phyloP scores from a whole-genome alignment of 441 rosid genomes.

The Populus hybrid region DNA sequence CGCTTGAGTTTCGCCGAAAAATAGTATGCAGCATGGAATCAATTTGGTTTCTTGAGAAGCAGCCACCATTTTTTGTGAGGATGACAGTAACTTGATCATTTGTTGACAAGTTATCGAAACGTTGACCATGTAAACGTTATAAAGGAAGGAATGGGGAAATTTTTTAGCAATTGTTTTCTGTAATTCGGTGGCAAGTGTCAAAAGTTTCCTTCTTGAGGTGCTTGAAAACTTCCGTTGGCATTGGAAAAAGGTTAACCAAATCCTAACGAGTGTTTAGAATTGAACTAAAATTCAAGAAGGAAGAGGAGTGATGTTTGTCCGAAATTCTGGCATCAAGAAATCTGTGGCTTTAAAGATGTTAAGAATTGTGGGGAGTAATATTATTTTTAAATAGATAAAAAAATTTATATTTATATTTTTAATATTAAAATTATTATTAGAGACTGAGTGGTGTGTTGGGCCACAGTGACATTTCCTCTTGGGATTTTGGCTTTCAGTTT shows the following conservation, averaged over 20 bases:
- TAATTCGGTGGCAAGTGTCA: not conserved
- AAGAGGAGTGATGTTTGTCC: too few species aligned
- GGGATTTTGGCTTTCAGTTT: too few species aligned
- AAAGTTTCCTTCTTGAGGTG: not conserved
- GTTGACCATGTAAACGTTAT: not conserved
- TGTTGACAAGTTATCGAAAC: not conserved
- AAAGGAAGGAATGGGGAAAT: not conserved
- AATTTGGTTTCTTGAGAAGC: conserved; percentile 6
- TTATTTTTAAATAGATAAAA: too few species aligned
- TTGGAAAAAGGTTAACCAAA: not conserved
- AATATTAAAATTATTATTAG: too few species aligned
- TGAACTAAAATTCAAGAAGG: too few species aligned
- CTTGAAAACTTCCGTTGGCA: not conserved
- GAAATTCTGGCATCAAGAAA: too few species aligned
- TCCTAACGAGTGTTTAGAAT: not conserved
- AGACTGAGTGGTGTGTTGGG: too few species aligned
- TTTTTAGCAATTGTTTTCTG: not conserved
- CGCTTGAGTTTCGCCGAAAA: conserved; percentile 43
- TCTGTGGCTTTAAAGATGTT: too few species aligned
- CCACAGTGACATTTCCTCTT: too few species aligned
- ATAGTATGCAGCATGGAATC: conserved; percentile 12
- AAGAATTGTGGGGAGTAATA: too few species aligned
- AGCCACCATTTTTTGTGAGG: not conserved
- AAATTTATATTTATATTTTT: too few species aligned
- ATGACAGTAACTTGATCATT: not conserved